Evolutionary conservation across 257 asterid species (phyloP), one percentile per base, ranked within the genome.

Genomic region (Asclepias syriaca): DNA sequence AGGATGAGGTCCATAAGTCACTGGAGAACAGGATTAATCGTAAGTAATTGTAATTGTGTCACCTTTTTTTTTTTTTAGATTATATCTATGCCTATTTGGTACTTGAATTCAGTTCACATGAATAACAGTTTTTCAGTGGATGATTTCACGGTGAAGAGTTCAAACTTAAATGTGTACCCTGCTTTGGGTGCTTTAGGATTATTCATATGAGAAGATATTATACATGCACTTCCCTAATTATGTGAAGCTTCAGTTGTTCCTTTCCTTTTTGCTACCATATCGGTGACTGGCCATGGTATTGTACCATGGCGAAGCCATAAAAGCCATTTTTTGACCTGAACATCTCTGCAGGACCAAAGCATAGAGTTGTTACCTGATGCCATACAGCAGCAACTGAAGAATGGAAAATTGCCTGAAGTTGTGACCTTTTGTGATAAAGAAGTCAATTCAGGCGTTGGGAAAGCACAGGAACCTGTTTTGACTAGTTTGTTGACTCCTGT

Each of bases 11-110:
- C 92, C 69, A 77, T 68, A 77, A 81, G 80, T 70, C 84, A 84
- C 51, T 92, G 96, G 98, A 90, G 99, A 85, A 80, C 86, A 78
- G 83, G 74, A 77, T 80, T 95, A 75, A 90, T 92, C 82, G 99
- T 95, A 85, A 90, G 99, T 91, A 60, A 48, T 66, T 81, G 63
- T 49, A 14, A 49, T 45, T 48, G 59, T 78, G 46, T 57, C 24
- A 50, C 46, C 63, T 60, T 27, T 21, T 29, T 11, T 53, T 45
- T 2, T 43, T 13, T 53, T 65, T 8, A 18, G 16, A 37, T 40
- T 18, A 11, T 63, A 63, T 40, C 49, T 63, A 11, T 63, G 68
- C 49, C 39, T 34, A 8, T 63, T 18, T 63, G 27, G 4, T 34
- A 61, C 68, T 16, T 40, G 65, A 57, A 43, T 34, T 46, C 40